These are phyloP conservation scores for Thalassiosira mediterranea DNA, from an alignment of 352 stramenopile genomes.

Conservation along the genomic window DNA sequence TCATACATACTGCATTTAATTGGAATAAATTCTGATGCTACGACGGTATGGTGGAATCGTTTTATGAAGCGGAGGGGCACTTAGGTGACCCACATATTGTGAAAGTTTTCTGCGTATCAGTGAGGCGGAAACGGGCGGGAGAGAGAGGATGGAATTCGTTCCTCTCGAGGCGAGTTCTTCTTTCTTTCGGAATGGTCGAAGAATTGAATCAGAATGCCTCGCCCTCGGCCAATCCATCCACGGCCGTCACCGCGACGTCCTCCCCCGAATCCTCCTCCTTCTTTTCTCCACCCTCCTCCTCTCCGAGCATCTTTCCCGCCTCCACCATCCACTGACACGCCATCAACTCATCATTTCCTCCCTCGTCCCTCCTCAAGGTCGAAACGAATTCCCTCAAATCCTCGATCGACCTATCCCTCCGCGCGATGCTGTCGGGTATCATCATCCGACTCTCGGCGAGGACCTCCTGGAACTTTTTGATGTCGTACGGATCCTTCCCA, in stretches of 20 bases:
- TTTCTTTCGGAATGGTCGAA: too few relatives aligned
- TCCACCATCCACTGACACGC: slow-evolving; percentile 44
- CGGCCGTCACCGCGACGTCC: slow-evolving; percentile 49
- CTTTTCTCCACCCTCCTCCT: background rate
- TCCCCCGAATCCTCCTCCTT: slow-evolving; percentile 11
- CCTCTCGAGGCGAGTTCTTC: too few relatives aligned
- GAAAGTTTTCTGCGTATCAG: too few relatives aligned
- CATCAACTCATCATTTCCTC: slow-evolving; percentile 20
- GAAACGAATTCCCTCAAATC: slow-evolving; percentile 66
- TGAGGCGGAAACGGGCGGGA: too few relatives aligned
- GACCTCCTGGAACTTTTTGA: slow-evolving; percentile 87
- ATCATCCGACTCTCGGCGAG: slow-evolving; percentile 87
- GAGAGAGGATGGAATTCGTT: too few relatives aligned
- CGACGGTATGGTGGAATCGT: too few relatives aligned
- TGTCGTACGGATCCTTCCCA: slow-evolving; percentile 84
- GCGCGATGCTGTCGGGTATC: slow-evolving; percentile 83
- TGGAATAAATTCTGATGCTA: too few relatives aligned
- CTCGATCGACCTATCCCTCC: slow-evolving; percentile 62
- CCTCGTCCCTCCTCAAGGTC: slow-evolving; percentile 33
- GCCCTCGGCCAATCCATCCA: slow-evolving; percentile 56
- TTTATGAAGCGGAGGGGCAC: too few relatives aligned
- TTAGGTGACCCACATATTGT: too few relatives aligned
- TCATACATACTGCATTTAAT: too few relatives aligned
- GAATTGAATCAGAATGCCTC: slow-evolving; percentile 75
- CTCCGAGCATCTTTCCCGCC: slow-evolving; percentile 36